Evolutionary conservation across 345 rosid species (phyloP), one percentile per base, ranked within the genome.

Genomic region (Chamaenerion angustifolium): DNA sequence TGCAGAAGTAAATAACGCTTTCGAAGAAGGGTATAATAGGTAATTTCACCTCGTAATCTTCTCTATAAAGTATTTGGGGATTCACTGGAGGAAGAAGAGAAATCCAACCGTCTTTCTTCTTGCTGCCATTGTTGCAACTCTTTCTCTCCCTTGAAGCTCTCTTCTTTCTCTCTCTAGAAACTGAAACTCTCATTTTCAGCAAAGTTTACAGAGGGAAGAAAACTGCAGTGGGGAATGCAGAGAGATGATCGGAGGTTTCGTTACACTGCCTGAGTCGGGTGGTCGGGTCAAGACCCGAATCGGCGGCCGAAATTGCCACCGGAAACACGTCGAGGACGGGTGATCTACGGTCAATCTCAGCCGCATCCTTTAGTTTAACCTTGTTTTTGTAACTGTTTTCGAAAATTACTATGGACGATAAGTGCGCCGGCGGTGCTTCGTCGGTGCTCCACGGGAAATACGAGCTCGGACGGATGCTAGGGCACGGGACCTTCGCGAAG

Each of bases 311-410:
- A 80, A 67, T 48, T 81, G 94, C 76, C 94, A 89, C 81, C 95
- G 94, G 49, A 85, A 89, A 68, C 84, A 85, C 84, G 90, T 89
- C 47, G 97, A 85, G 57, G 97, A 89, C 88, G 97, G 95, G 85
- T 85, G 94, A 85, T 73, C 71, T 49, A 9, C 37, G 6, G 12
- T 42, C 10, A n/a, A 7, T 4, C 27, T 17, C 46, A 14, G 44
- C 37, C 37, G 8, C 37, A 31, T 31, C 37, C 8, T 31, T 31
- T 31, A 31, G 37, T 7, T 31, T 5, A 31, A 31, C 37, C 10
- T 31, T 31, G 1, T 31, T 31, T 31, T 4, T 21, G 25, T 21
- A 21, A 4, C 25, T 21, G 6, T 7, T 31, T 31, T 8, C 10
- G 37, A 31, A 3, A 21, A 17, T 21, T 2, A 12, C 19, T 6